A percentile compares a stretch with the other conserved stretches of the same genome.
Evolutionary conservation across 1,284 basidiomycete species (phyloP).

Genomic region (Microbotryomycetes sp.): DNA sequence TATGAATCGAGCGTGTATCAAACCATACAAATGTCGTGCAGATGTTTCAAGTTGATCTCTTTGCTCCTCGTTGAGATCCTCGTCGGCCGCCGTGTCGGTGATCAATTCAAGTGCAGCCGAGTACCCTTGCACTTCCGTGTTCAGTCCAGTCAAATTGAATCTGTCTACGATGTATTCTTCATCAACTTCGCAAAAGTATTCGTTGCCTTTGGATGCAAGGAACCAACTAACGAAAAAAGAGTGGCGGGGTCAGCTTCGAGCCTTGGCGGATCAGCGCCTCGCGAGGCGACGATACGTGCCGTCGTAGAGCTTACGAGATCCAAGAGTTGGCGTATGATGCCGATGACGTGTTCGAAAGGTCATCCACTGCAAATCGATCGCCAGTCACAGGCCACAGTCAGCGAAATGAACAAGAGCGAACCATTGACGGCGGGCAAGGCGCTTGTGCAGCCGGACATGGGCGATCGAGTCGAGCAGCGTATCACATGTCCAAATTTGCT

Average conservation of each 20-base stretch:
- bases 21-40: constrained; percentile 83
- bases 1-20: constrained; percentile 96
- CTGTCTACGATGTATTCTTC: constrained; percentile 98
- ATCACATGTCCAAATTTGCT: no score
- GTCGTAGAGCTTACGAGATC: constrained; percentile 26
- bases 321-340: constrained; percentile 37
- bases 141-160: constrained; percentile 95
- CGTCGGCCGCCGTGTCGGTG: constrained; percentile 65
- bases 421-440: no score
- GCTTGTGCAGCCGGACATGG: no score
- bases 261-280: neutral
- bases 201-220: constrained; percentile 74
- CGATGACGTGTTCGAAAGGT: constrained; percentile 35
- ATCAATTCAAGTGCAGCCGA: constrained; percentile 90
- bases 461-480: no score
- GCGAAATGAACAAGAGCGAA: no score
- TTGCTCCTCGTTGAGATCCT: constrained; percentile 48
- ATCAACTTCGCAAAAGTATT: constrained; percentile 99
- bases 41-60: constrained; percentile 66
- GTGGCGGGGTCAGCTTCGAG: constrained; percentile 9
- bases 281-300: neutral
- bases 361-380: constrained; percentile 29
- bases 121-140: constrained; percentile 94
- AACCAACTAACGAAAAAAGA: constrained; percentile 58
- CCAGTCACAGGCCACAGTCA: no score